Percentiles rank a stretch among this genome's conserved stretches.
Conservation (phyloP, 352 stramenopile genomes). For the Phytophthora fragariae region DNA sequence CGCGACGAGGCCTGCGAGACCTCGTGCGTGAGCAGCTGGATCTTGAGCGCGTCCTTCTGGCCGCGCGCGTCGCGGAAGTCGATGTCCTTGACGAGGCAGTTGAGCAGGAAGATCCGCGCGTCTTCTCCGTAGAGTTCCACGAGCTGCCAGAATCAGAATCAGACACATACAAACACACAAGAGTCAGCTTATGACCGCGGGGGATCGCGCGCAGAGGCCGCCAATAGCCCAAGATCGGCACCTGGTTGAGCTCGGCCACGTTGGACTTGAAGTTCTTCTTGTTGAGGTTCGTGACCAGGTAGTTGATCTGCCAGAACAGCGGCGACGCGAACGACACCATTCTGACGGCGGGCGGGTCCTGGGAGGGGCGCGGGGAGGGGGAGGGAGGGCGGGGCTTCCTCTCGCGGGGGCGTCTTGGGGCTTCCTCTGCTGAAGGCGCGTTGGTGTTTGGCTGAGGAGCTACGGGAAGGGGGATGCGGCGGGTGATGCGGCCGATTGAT, state of each 20-base stretch:
- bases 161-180: constrained; percentile 2
- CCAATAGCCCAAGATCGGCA: constrained; percentile 33
- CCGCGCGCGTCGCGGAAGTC: constrained; percentile 88
- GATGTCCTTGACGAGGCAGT: constrained; percentile 92
- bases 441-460: constrained; percentile 39
- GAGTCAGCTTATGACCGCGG: not conserved
- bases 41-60: constrained; percentile 91
- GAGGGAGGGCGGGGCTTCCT: constrained; percentile 17
- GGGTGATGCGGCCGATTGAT: not conserved
- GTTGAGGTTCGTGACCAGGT: constrained; percentile 92
- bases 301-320: constrained; percentile 95
- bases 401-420: not conserved
- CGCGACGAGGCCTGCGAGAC: constrained; percentile 88
- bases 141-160: constrained; percentile 51
- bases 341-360: constrained; percentile 2
- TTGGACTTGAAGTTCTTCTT: constrained; percentile 96
- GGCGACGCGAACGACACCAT: constrained; percentile 94
- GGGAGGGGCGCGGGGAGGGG: not conserved
- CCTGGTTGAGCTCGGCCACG: constrained; percentile 93
- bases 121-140: constrained; percentile 93
- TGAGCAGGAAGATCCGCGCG: constrained; percentile 91
- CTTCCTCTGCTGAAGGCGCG: constrained; percentile 20
- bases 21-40: constrained; percentile 91
- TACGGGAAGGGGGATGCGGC: constrained; percentile 16
- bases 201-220: constrained; percentile 12